phyloP scores from a whole-genome alignment of 2,329 filamentous ascomycete species.

The Diaporthe nobilis region DNA sequence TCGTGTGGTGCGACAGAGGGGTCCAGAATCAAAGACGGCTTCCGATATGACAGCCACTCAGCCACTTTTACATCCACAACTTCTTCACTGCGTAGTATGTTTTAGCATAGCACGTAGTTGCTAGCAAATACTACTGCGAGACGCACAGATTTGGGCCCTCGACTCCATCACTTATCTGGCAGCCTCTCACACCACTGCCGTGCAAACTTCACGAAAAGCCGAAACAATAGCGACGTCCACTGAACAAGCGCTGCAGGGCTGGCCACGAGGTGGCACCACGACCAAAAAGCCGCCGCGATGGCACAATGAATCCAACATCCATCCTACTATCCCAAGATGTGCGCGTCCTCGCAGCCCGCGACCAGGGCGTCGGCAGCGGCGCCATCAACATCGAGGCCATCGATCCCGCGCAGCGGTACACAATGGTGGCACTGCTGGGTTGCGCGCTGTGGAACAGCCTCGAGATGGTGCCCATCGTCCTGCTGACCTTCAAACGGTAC shows the following conservation, averaged over 20 bases:
- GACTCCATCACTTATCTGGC: background rate
- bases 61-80: too few relatives aligned
- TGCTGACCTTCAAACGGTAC: slow-evolving; percentile 28
- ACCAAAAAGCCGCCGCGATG: background rate
- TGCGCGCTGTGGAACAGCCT: slow-evolving; percentile 29
- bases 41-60: background rate
- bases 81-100: background rate
- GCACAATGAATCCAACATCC: background rate
- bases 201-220: background rate
- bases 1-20: background rate
- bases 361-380: slow-evolving; percentile 9
- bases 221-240: background rate
- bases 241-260: background rate
- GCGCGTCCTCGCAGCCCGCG: background rate
- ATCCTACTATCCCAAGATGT: background rate
- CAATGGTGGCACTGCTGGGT: slow-evolving; percentile 28
- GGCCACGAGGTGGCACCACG: background rate
- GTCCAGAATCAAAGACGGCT: background rate
- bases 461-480: slow-evolving; percentile 31
- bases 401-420: slow-evolving; percentile 10
- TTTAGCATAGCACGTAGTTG: background rate
- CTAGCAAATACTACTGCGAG: background rate
- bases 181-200: background rate
- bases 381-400: slow-evolving; percentile 13
- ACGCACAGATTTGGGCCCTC: background rate